Evolutionary conservation across 352 stramenopile genomes (phyloP).

Genomic region (Phytophthora pistaciae): DNA sequence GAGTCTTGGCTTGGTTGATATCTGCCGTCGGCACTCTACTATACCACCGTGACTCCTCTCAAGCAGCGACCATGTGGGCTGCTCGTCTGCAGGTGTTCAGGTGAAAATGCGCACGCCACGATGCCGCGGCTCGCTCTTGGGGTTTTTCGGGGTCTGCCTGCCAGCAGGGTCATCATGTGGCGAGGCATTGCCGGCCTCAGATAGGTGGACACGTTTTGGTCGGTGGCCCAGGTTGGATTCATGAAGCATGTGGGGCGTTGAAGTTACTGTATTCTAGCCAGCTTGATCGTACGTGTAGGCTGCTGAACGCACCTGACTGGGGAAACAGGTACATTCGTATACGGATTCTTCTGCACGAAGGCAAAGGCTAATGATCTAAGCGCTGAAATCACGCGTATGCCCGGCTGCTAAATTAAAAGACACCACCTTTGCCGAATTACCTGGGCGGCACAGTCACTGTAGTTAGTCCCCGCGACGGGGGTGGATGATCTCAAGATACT

Average conservation of each 20-base stretch:
- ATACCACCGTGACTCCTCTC: constrained; percentile 6
- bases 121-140: not conserved
- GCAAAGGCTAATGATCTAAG: too few species aligned
- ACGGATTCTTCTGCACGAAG: not conserved
- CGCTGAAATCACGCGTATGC: too few species aligned
- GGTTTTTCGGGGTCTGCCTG: constrained; percentile 7
- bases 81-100: constrained; percentile 2
- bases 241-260: constrained; percentile 12
- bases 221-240: constrained; percentile 18
- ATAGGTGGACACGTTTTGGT: constrained; percentile 13
- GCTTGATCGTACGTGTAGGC: constrained; percentile 6
- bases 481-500: too few species aligned
- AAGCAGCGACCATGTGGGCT: not conserved
- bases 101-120: constrained; percentile 13
- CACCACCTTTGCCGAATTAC: too few species aligned
- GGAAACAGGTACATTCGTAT: not conserved
- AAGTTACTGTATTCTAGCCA: constrained; percentile 2
- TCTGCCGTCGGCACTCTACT: constrained; percentile 13
- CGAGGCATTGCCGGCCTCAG: constrained; percentile 2
- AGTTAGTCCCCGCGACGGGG: too few species aligned
- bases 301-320: not conserved
- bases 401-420: too few species aligned
- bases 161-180: constrained; percentile 22
- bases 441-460: too few species aligned
- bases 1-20: not conserved